Evolutionary conservation across 75 land plant species (phyloP).

Genomic region (Sequoiadendron giganteum): DNA sequence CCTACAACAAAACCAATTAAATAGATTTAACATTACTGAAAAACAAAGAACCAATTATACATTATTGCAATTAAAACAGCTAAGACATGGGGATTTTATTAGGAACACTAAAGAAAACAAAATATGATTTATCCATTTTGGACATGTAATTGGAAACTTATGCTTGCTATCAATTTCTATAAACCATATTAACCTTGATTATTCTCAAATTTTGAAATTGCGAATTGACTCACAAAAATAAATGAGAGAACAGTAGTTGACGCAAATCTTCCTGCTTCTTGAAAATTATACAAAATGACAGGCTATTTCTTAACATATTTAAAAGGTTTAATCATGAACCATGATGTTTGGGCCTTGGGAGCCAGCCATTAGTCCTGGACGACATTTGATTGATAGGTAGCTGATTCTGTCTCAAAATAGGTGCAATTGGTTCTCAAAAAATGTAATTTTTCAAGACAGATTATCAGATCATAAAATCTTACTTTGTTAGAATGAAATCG

Average conservation of each 20-base stretch:
- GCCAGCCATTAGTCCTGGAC: background rate
- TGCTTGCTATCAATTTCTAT: background rate
- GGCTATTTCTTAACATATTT: background rate
- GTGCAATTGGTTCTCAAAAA: background rate
- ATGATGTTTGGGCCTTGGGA: background rate
- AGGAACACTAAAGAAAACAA: background rate
- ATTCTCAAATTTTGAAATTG: background rate
- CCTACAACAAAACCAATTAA: constrained; percentile 47
- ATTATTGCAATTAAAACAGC: background rate
- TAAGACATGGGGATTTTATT: background rate
- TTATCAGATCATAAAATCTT: background rate
- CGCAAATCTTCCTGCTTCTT: background rate
- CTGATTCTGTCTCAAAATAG: background rate
- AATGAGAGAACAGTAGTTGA: background rate
- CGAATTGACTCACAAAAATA: background rate
- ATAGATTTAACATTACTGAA: background rate
- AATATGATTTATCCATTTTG: background rate
- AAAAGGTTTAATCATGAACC: background rate
- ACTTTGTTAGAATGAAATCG: too few species aligned
- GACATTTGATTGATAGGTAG: background rate
- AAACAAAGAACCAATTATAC: background rate
- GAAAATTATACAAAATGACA: background rate
- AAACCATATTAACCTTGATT: background rate
- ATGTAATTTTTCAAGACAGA: background rate
- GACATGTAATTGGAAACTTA: background rate